These are phyloP conservation scores for Aspergillus taichungensis DNA, from an alignment of 495 filamentous ascomycete genomes.

Conservation along the genomic window DNA sequence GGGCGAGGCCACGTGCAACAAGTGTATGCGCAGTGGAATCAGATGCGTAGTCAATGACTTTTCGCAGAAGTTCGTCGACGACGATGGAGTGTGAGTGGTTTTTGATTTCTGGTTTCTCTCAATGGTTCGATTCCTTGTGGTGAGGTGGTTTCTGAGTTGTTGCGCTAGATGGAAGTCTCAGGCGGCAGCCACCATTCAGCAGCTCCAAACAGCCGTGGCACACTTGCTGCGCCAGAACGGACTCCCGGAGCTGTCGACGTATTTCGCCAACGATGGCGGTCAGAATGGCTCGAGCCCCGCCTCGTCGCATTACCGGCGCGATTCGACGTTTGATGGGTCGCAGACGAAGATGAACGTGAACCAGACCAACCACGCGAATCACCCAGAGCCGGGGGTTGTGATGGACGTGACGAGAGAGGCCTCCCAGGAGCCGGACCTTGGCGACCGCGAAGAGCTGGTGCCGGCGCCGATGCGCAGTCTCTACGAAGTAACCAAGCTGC, in stretches of 20 bases:
- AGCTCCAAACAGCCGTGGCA: slow-evolving; percentile 37
- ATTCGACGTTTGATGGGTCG: slow-evolving; percentile 20
- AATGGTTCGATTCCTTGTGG: neutral
- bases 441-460: slow-evolving; percentile 36
- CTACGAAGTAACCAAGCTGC: slow-evolving; percentile 51
- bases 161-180: slow-evolving; percentile 36
- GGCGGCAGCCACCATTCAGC: slow-evolving; percentile 30
- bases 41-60: slow-evolving; percentile 43
- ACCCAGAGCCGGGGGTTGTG: slow-evolving; percentile 24
- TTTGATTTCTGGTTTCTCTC: neutral
- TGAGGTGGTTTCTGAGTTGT: neutral
- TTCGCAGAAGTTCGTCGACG: slow-evolving; percentile 42
- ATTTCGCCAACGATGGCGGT: slow-evolving; percentile 17
- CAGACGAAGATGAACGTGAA: slow-evolving; percentile 3
- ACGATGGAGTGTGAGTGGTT: slow-evolving; percentile 34
- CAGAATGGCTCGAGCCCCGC: slow-evolving; percentile 25
- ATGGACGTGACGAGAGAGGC: slow-evolving; percentile 42
- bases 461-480: slow-evolving; percentile 51
- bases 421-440: slow-evolving; percentile 42
- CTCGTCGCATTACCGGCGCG: slow-evolving; percentile 20
- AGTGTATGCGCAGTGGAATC: slow-evolving; percentile 38
- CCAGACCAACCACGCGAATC: slow-evolving; percentile 13
- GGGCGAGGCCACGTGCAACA: slow-evolving; percentile 35
- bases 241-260: slow-evolving; percentile 33
- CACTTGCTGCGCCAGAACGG: slow-evolving; percentile 34